These are phyloP conservation scores for Ophiocordyceps camponoti-saundersi DNA, from an alignment of 2,329 filamentous ascomycete species.

Conservation along the genomic window DNA sequence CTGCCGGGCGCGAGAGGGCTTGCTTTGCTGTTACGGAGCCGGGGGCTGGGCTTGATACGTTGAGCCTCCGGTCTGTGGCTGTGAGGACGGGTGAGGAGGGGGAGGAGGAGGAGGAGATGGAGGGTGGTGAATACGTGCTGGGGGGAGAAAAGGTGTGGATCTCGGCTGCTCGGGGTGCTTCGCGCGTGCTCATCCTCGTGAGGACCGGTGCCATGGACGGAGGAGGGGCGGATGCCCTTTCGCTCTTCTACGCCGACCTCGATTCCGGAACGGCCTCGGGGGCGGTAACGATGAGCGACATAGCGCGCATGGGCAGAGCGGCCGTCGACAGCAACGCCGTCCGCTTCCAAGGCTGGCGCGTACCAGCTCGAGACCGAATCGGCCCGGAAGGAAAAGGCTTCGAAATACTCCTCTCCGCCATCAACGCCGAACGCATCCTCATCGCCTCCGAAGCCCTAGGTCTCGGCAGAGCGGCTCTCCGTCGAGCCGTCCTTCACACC, in stretches of 20 bases:
- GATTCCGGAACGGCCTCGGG: constrained; percentile 30
- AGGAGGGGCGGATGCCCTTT: constrained; percentile 52
- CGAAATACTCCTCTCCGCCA: constrained; percentile 60
- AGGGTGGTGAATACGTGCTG: constrained; percentile 48
- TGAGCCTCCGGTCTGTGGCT: constrained; percentile 51
- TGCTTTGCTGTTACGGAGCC: constrained; percentile 82
- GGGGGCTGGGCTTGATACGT: constrained; percentile 62
- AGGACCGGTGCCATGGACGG: constrained; percentile 55
- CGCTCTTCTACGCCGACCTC: constrained; percentile 69
- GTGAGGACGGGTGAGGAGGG: neutral
- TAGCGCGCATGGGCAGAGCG: constrained; percentile 73
- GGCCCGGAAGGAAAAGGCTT: constrained; percentile 63
- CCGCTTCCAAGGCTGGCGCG: constrained; percentile 65
- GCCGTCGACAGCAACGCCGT: constrained; percentile 77
- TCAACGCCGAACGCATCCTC: constrained; percentile 65
- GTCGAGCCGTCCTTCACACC: constrained; percentile 47
- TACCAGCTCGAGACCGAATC: constrained; percentile 47
- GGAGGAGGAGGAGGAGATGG: constrained; percentile 16
- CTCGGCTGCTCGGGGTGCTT: constrained; percentile 64
- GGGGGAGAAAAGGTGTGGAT: constrained; percentile 84
- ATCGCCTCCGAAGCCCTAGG: constrained; percentile 67
- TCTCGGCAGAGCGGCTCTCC: constrained; percentile 55
- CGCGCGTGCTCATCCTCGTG: constrained; percentile 68
- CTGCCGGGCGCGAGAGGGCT: constrained; percentile 51
- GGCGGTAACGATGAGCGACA: constrained; percentile 48